Evolutionary conservation across 2,329 filamentous ascomycete genomes (phyloP), one percentile per base, ranked within the genome.

Genomic region (Periconia sp.): DNA sequence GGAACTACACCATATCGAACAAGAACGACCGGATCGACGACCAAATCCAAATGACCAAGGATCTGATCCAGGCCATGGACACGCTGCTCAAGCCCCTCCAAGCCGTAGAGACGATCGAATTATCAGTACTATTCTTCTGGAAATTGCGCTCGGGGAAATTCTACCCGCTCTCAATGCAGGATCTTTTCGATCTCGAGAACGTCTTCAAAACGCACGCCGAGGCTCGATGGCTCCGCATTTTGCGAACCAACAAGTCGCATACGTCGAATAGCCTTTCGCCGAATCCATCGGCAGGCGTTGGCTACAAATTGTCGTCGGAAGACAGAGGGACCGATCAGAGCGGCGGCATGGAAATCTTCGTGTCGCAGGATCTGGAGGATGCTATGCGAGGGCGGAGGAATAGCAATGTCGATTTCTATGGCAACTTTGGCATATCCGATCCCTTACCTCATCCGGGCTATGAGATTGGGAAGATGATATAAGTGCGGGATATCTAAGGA

Each of bases 271-370:
- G 55, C 44, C 48, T 49, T 49, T 63, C 55, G 33, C 65, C 60
- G 11, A 64, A 64, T 33, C 55, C 58, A 2, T 61, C 62, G 0
- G 68, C 68, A 0, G 70, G 68, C 0, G 70, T 73, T 2, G 69
- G 70, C 2, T 72, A 72, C 44, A 72, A 71, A 46, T 50, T 72
- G 27, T 66, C 63, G 14, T 66, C 63, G 7, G 68, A 71, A 47
- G 66, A 62, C 30, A 70, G 68, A 47, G 66, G 66, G 11, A 65
- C 63, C 0, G 68, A 70, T 47, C 66, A 70, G 58, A 71, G 68
- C 42, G 70, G 69, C 10, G 69, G 64, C 1, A 73, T 73, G 67
- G 68, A 73, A 33, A 68, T 73, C 17, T 72, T 66, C 49, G 64
- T 72, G n/a, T 63, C 60, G 7, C 58, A 61, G 37, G 63, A 71